These are phyloP conservation scores for Tolypocladium cylindrosporum DNA, from an alignment of 2,329 filamentous ascomycete genomes.

Conservation along the genomic window DNA sequence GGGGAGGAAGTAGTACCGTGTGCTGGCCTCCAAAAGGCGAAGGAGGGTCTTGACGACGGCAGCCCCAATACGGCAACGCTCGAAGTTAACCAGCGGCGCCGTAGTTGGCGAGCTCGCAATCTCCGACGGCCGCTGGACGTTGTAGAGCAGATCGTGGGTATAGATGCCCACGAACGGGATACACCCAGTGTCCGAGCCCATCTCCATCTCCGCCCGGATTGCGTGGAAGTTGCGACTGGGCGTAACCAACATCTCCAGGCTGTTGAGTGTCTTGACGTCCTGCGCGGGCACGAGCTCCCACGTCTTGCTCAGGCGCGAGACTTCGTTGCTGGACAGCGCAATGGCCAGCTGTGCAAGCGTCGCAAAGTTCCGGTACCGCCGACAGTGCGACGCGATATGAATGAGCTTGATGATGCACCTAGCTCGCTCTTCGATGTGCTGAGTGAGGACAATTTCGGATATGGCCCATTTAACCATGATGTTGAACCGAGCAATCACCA, in stretches of 20 bases:
- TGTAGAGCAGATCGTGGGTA: slow-evolving; percentile 75
- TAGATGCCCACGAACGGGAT: slow-evolving; percentile 80
- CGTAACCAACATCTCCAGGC: slow-evolving; percentile 64
- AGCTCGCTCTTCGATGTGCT: slow-evolving; percentile 61
- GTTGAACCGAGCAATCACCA: slow-evolving; percentile 80
- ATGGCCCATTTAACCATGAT: slow-evolving; percentile 82
- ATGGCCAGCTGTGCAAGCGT: slow-evolving; percentile 75
- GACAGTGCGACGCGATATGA: slow-evolving; percentile 68
- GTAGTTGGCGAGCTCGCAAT: slow-evolving; percentile 57
- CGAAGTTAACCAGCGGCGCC: slow-evolving; percentile 71
- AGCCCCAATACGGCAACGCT: slow-evolving; percentile 67
- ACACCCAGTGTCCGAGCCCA: slow-evolving; percentile 56
- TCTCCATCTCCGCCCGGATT: slow-evolving; percentile 71
- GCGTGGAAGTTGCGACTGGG: slow-evolving; percentile 70
- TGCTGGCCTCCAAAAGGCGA: slow-evolving; percentile 68
- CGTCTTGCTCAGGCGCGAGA: slow-evolving; percentile 56
- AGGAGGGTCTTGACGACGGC: slow-evolving; percentile 71
- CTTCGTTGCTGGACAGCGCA: slow-evolving; percentile 63
- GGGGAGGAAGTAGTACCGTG: slow-evolving; percentile 62
- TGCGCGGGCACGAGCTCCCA: slow-evolving; percentile 59
- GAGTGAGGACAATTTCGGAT: slow-evolving; percentile 68
- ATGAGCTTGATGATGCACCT: slow-evolving; percentile 72
- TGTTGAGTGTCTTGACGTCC: slow-evolving; percentile 56
- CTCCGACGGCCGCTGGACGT: slow-evolving; percentile 67
- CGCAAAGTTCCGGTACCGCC: slow-evolving; percentile 70